Conservation (phyloP, 148 eudicot species). For the Chenopodium berlandieri region DNA sequence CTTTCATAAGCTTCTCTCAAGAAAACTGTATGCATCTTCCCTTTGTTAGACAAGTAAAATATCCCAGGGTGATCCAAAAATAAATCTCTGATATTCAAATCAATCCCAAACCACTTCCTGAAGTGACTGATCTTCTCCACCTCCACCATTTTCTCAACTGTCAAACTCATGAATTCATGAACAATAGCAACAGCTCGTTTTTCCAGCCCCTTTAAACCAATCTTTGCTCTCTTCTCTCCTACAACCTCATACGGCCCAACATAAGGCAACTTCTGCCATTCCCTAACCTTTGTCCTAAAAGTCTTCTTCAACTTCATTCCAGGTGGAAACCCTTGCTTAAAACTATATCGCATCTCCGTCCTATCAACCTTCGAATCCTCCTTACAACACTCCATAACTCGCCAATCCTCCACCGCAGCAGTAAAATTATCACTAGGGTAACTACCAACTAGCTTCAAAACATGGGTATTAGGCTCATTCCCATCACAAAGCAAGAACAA, state of each 20-base stretch:
- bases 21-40: conserved; percentile 81
- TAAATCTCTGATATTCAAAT: conserved; percentile 82
- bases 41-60: conserved; percentile 87
- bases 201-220: conserved; percentile 53
- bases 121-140: conserved; percentile 98
- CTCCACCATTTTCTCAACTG: conserved; percentile 92
- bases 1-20: conserved; percentile 90
- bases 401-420: conserved; percentile 78
- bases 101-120: conserved; percentile 86
- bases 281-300: conserved; percentile 70
- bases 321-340: conserved; percentile 83
- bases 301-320: conserved; percentile 75
- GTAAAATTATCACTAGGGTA: conserved; percentile 40
- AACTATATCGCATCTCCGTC: conserved; percentile 60
- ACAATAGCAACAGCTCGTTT: conserved; percentile 87
- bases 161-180: conserved; percentile 92
- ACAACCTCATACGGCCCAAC: conserved; percentile 72
- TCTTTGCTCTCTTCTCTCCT: conserved; percentile 46
- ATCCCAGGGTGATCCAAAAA: conserved; percentile 97
- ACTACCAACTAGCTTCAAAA: conserved; percentile 45
- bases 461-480: conserved; percentile 75
- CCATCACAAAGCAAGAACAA: conserved; percentile 59
- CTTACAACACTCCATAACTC: conserved; percentile 71
- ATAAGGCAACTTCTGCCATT: conserved; percentile 77
- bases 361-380: conserved; percentile 58